phyloP scores from a whole-genome alignment of 495 filamentous ascomycete species.

The Gamarada debralockiae region DNA sequence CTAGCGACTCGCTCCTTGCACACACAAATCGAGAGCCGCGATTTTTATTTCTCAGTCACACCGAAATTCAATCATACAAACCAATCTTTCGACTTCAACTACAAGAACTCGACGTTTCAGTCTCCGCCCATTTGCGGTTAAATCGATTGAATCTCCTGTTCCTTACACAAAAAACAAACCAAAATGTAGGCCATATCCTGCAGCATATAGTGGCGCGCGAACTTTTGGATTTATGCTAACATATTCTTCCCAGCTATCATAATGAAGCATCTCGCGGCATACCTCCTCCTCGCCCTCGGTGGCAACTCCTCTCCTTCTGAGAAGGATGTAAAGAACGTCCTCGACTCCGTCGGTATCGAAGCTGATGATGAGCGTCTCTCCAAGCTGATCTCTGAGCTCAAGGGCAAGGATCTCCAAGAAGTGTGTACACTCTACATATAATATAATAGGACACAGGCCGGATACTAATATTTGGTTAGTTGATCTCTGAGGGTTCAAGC shows the following conservation, averaged over 20 bases:
- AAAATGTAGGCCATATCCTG: slow-evolving; percentile 20
- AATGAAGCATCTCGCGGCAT: slow-evolving; percentile 99
- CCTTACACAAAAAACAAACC: slow-evolving; percentile 22
- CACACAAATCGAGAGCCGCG: neutral
- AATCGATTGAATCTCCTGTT: slow-evolving; percentile 95
- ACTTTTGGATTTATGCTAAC: slow-evolving; percentile 8
- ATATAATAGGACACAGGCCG: neutral
- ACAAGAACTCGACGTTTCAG: slow-evolving; percentile 70
- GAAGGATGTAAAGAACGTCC: slow-evolving; percentile 83
- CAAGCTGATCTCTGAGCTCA: slow-evolving; percentile 82
- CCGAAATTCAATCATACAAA: neutral
- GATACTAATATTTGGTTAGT: slow-evolving; percentile 46
- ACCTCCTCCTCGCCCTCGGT: slow-evolving; percentile 91
- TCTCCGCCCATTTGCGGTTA: slow-evolving; percentile 85
- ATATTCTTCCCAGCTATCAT: slow-evolving; percentile 43
- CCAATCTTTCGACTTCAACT: slow-evolving; percentile 6
- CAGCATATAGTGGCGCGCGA: neutral
- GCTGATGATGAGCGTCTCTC: slow-evolving; percentile 83
- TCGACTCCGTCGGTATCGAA: slow-evolving; percentile 93
- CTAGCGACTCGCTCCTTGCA: neutral
- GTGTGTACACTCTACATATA: slow-evolving; percentile 45
- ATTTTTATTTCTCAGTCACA: slow-evolving; percentile 10
- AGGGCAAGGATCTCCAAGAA: slow-evolving; percentile 97
- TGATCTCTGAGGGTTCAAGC: slow-evolving; percentile 83
- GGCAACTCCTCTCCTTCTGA: slow-evolving; percentile 90